These are phyloP conservation scores for Brasilioporus rufonigricans DNA, from an alignment of 768 basidiomycete species.

Conservation along the genomic window DNA sequence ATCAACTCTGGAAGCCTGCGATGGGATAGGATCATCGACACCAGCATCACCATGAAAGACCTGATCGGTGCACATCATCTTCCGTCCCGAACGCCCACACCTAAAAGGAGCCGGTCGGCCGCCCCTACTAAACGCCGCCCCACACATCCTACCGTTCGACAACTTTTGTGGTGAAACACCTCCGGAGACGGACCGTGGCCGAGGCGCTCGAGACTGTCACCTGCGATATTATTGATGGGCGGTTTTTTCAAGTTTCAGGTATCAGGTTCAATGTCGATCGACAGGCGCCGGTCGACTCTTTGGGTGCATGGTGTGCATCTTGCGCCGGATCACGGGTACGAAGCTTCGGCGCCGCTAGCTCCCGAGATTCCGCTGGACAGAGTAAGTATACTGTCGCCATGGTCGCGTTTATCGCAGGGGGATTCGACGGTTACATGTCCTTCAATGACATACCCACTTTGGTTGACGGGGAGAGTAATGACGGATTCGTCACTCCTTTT, in stretches of 20 bases:
- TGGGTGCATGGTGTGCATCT: background rate
- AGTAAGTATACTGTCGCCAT: constrained; percentile 4
- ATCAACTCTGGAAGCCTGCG: constrained; percentile 1
- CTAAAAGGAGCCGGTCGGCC: background rate
- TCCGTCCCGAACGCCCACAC: background rate
- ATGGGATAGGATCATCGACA: constrained; percentile 7
- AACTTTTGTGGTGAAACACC: constrained; percentile 7
- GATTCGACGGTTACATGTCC: constrained; percentile 8
- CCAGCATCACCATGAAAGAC: constrained; percentile 6
- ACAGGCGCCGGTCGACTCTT: constrained; percentile 1
- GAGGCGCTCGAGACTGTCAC: constrained; percentile 12
- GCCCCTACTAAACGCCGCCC: background rate
- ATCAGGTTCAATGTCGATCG: constrained; percentile 1
- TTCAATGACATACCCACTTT: constrained; percentile 3
- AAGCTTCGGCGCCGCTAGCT: background rate
- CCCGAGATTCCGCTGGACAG: background rate
- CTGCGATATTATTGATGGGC: constrained; percentile 5
- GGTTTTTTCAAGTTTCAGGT: constrained; percentile 4
- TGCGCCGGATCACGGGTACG: constrained; percentile 2
- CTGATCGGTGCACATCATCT: constrained; percentile 11
- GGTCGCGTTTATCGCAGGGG: constrained; percentile 10
- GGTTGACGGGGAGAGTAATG: constrained; percentile 3
- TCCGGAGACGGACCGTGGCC: background rate
- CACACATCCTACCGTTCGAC: constrained; percentile 4
- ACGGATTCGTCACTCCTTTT: constrained; percentile 9